phyloP scores from a whole-genome alignment of 805 yeast genomes.

The Kuraishia piskuri region DNA sequence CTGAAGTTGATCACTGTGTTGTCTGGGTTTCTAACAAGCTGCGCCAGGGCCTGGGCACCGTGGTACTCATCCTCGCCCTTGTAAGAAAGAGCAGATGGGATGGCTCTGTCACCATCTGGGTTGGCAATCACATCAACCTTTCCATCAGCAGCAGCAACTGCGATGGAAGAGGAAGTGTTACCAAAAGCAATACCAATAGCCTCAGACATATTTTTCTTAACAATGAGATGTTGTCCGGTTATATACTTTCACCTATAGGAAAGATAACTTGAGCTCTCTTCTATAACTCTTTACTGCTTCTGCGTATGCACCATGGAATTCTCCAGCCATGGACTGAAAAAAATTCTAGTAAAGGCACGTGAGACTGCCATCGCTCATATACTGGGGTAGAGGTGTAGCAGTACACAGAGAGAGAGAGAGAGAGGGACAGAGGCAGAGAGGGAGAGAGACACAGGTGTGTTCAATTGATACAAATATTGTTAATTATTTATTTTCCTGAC shows the following conservation, averaged over 20 bases:
- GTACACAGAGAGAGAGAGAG: background rate
- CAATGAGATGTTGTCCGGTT: background rate
- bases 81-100: constrained; percentile 87
- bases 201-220: background rate
- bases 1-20: constrained; percentile 89
- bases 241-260: background rate
- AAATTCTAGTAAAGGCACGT: background rate
- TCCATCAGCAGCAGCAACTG: constrained; percentile 78
- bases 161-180: constrained; percentile 91
- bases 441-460: background rate
- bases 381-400: background rate
- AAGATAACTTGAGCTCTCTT: background rate
- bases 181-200: constrained; percentile 94
- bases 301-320: background rate
- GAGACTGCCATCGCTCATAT: background rate
- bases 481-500: too few relatives aligned
- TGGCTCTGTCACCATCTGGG: constrained; percentile 97
- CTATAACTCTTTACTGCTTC: background rate
- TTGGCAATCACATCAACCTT: constrained; percentile 96
- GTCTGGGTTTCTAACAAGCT: constrained; percentile 80
- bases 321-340: background rate
- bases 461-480: too few relatives aligned
- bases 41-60: constrained; percentile 93
- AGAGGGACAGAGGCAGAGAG: too few relatives aligned
- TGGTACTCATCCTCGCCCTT: constrained; percentile 95